phyloP scores from a whole-genome alignment of 192 early-diverging fungal genomes.

The Haplosporangium gracile region DNA sequence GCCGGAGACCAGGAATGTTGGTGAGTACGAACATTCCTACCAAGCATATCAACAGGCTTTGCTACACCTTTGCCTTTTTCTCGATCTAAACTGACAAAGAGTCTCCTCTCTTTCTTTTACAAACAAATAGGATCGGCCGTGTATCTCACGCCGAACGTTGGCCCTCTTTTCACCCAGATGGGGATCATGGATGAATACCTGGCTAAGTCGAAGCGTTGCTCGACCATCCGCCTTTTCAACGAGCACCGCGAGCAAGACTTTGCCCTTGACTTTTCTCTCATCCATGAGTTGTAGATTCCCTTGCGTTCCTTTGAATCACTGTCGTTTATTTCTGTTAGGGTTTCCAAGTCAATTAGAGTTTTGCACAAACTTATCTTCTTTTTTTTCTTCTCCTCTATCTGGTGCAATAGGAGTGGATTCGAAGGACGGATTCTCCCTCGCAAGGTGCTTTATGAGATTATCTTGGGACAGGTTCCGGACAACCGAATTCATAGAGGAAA shows the following conservation, averaged over 20 bases:
- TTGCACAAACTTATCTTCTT: too few relatives aligned
- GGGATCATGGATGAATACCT: slow-evolving; percentile 11
- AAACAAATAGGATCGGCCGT: not conserved
- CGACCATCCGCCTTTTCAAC: not conserved
- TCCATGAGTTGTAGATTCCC: not conserved
- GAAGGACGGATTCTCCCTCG: not conserved
- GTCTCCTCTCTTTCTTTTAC: not conserved
- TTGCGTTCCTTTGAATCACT: not conserved
- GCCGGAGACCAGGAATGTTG: not conserved
- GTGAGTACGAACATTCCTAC: not conserved
- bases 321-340: too few relatives aligned
- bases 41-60: too few relatives aligned
- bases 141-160: not conserved
- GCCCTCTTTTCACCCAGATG: slow-evolving; percentile 7
- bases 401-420: not conserved
- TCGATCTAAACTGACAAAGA: too few relatives aligned
- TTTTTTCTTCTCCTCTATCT: not conserved
- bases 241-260: slow-evolving; percentile 7
- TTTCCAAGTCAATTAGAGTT: too few relatives aligned
- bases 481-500: slow-evolving; percentile 26
- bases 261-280: not conserved
- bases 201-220: not conserved
- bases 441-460: slow-evolving; percentile 2
- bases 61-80: too few relatives aligned
- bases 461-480: slow-evolving; percentile 8